Conservation (phyloP, 2,329 filamentous ascomycete species). For the Xylaria hypoxylon region DNA sequence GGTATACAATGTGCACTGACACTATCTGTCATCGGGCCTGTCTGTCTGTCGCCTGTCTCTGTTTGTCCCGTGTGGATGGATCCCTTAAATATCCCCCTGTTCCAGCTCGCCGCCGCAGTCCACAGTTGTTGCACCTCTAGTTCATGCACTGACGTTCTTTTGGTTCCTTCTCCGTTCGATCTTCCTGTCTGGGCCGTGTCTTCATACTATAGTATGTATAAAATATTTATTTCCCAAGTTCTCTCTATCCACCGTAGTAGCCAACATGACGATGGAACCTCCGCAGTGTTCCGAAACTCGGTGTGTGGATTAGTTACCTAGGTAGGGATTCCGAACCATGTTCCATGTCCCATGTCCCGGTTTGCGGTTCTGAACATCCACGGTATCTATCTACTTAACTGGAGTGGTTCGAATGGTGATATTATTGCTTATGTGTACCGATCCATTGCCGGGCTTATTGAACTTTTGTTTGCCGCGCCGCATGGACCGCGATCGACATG, state of each 20-base stretch:
- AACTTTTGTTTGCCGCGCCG: conserved; percentile 12
- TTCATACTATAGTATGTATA: no score
- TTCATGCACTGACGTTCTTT: conserved; percentile 39
- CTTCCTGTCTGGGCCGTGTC: conserved; percentile 12
- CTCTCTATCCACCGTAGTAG: conserved; percentile 2
- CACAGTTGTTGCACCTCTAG: conserved; percentile 31
- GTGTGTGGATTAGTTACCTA: conserved; percentile 1
- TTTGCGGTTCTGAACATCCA: conserved; percentile 7
- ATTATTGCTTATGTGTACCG: conserved; percentile 23
- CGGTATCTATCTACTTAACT: background rate
- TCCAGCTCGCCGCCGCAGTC: conserved; percentile 34
- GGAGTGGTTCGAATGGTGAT: conserved; percentile 3
- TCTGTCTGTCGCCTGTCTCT: conserved; percentile 12
- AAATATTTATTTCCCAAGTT: conserved; percentile 1
- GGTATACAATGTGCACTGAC: conserved; percentile 11
- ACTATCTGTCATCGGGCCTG: conserved; percentile 25
- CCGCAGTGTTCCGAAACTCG: conserved; percentile 25
- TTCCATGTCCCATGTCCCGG: background rate
- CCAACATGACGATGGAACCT: conserved; percentile 15
- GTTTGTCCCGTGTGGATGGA: conserved; percentile 37
- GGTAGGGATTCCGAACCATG: conserved; percentile 24
- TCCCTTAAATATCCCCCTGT: conserved; percentile 32
- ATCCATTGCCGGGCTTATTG: conserved; percentile 8
- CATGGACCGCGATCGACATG: conserved; percentile 12
- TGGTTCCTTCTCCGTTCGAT: conserved; percentile 32